Evolutionary conservation across 805 yeast genomes (phyloP).

Genomic region (Candida coquimbonensis): DNA sequence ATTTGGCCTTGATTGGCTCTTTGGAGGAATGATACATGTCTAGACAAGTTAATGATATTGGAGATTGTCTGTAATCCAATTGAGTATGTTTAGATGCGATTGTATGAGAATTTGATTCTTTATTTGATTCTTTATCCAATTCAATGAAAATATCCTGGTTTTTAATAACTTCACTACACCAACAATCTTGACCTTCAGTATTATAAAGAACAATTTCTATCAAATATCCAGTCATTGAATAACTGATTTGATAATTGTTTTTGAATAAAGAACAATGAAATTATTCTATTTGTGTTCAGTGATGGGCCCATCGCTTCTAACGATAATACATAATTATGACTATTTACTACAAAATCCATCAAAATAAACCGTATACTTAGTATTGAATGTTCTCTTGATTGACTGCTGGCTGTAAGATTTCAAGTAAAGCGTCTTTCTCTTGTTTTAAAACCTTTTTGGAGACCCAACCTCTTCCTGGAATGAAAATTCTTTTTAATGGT

Average conservation of each 20-base stretch:
- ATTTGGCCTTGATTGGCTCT: constrained; percentile 37
- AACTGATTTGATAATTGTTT: background rate
- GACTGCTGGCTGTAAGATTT: background rate
- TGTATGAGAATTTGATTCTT: background rate
- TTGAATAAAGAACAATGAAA: background rate
- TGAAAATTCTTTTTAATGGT: constrained; percentile 35
- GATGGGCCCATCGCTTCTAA: background rate
- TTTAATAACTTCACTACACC: constrained; percentile 1
- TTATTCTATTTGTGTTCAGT: background rate
- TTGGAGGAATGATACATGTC: background rate
- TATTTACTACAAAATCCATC: too few relatives aligned
- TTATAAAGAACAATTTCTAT: constrained; percentile 13
- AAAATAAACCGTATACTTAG: background rate
- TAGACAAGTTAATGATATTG: constrained; percentile 25
- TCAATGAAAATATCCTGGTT: constrained; percentile 1
- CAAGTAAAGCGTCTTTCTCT: constrained; percentile 12
- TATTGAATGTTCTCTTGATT: background rate
- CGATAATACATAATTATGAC: too few relatives aligned
- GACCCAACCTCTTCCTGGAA: constrained; percentile 48
- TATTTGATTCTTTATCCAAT: background rate
- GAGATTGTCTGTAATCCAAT: constrained; percentile 24
- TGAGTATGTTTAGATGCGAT: too few relatives aligned
- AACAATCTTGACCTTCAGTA: background rate
- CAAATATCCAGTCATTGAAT: background rate
- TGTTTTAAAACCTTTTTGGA: constrained; percentile 17